A percentile compares a stretch with the other conserved stretches of the same genome.
These are phyloP conservation scores for Byssochlamys sp. DNA, from an alignment of 2,329 filamentous ascomycete species.

Conservation along the genomic window DNA sequence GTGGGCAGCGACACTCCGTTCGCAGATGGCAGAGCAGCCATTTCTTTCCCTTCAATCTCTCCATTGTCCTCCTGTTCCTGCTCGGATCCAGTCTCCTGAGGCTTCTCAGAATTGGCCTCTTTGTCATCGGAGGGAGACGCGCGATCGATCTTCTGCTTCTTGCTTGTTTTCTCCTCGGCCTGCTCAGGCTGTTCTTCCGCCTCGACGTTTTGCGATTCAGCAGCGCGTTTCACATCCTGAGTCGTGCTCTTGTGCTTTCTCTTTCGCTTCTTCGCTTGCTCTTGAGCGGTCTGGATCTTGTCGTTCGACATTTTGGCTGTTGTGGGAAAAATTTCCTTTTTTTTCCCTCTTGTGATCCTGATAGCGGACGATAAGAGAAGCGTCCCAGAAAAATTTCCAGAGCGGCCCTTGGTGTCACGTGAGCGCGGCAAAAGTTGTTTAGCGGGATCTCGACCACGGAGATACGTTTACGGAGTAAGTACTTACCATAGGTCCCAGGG, in stretches of 20 bases:
- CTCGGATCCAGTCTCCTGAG: constrained; percentile 14
- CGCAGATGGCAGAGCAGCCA: constrained; percentile 44
- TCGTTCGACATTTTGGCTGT: constrained; percentile 18
- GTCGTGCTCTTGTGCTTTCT: constrained; percentile 31
- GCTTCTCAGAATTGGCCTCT: constrained; percentile 30
- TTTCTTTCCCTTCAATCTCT: constrained; percentile 20
- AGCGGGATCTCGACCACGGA: not conserved
- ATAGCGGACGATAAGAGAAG: not conserved
- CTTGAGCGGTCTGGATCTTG: constrained; percentile 29
- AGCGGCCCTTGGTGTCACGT: not conserved
- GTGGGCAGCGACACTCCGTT: constrained; percentile 48
- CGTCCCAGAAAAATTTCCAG: not conserved
- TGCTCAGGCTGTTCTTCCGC: constrained; percentile 6
- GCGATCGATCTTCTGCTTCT: constrained; percentile 12
- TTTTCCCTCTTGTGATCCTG: not conserved
- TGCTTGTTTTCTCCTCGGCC: constrained; percentile 24
- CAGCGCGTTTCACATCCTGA: constrained; percentile 7
- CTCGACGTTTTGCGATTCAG: constrained; percentile 6
- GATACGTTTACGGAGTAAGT: not conserved
- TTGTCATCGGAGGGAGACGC: constrained; percentile 25
- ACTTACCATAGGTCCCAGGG: no score
- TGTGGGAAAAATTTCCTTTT: not conserved
- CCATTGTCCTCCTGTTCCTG: constrained; percentile 18
- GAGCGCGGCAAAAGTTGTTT: not conserved
- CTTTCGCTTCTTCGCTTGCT: constrained; percentile 36